Percentiles rank a stretch among this genome's conserved stretches.
Evolutionary conservation across 2,329 filamentous ascomycete species (phyloP).

Genomic region (Aureobasidium melanogenum): DNA sequence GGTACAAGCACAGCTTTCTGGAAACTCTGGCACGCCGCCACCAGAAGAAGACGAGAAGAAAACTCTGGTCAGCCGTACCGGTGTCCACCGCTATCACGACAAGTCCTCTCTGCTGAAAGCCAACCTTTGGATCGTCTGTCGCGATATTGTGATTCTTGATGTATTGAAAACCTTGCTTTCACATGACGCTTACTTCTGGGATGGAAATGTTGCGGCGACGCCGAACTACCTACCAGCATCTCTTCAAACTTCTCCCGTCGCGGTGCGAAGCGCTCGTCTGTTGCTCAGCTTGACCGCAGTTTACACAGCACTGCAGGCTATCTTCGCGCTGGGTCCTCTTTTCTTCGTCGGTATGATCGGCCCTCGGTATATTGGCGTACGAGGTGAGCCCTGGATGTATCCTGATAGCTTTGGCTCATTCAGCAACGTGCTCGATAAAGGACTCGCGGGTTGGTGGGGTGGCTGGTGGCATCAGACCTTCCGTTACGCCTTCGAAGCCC

Average conservation of each 20-base stretch:
- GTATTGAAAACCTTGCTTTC: conserved; percentile 58
- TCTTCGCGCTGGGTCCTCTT: conserved; percentile 54
- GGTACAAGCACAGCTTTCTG: conserved; percentile 30
- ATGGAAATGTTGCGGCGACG: conserved; percentile 32
- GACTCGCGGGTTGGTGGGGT: conserved; percentile 75
- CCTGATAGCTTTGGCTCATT: conserved; percentile 48
- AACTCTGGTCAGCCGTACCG: conserved; percentile 21
- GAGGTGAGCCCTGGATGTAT: conserved; percentile 54
- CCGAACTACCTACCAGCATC: conserved; percentile 38
- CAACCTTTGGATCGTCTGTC: conserved; percentile 34
- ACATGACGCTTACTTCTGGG: conserved; percentile 69
- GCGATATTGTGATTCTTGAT: conserved; percentile 62
- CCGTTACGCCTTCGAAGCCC: conserved; percentile 60
- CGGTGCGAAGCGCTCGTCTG: conserved; percentile 49
- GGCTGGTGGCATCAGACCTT: conserved; percentile 89
- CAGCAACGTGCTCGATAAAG: conserved; percentile 52
- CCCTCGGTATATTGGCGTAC: conserved; percentile 49
- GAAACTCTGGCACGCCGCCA: conserved; percentile 18
- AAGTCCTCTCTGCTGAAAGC: conserved; percentile 26
- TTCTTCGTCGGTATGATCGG: conserved; percentile 51
- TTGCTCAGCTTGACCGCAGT: conserved; percentile 49
- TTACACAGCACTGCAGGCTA: conserved; percentile 49
- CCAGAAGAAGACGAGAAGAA: conserved; percentile 10
- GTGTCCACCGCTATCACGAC: conserved; percentile 29
- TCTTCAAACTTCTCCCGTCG: conserved; percentile 25